Base-by-base conservation (phyloP, 164 flowering plant genomes). In the Nymphaea colorata region DNA sequence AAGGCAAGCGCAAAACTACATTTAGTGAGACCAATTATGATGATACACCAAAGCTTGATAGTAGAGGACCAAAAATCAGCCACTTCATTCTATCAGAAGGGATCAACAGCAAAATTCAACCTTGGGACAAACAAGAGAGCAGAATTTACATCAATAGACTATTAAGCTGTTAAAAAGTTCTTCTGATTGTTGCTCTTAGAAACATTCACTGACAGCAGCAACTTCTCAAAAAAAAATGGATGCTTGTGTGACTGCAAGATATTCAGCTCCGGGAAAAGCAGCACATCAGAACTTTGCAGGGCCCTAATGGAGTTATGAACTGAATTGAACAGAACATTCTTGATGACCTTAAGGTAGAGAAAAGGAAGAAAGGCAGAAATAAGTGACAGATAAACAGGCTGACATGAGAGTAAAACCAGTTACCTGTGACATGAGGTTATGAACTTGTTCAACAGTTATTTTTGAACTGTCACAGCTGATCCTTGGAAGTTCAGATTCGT, bases 341-440 rank as follows among this genome's bases (percentile, higher is more conserved):
- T 92, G 80, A 92, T 90, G 69, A 95, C 98, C 99, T 95, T 64
- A 10, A 55, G 16, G 59, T 16, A 8, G 10, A 61, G 51, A 3
- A 41, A 42, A 18, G 15, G 3, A 57, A 43, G 15, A n/a, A 16
- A 51, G 36, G 8, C 8, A 5, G 55, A 45, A 15, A 65, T 6
- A 62, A 3, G 14, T 42, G 6, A 16, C 53, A 69, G 16, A 6
- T 42, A 65, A 65, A 11, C n/a, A 66, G 16, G 16, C 47, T 6
- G 47, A 36, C 10, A 3, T 41, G 36, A 17, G 8, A 8, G 41
- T 12, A 25, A 43, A 18, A 44, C 36, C 16, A 64, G 10, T 64
- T 64, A 95, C 99, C 96, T 90, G 99, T 36, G 99, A 95, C 99
- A 95, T 95, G 62, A 95, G 83, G 44, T 98, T 98, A 79, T 95